Evolutionary conservation across 495 filamentous ascomycete species (phyloP).

Genomic region (Cetradonia linearis): DNA sequence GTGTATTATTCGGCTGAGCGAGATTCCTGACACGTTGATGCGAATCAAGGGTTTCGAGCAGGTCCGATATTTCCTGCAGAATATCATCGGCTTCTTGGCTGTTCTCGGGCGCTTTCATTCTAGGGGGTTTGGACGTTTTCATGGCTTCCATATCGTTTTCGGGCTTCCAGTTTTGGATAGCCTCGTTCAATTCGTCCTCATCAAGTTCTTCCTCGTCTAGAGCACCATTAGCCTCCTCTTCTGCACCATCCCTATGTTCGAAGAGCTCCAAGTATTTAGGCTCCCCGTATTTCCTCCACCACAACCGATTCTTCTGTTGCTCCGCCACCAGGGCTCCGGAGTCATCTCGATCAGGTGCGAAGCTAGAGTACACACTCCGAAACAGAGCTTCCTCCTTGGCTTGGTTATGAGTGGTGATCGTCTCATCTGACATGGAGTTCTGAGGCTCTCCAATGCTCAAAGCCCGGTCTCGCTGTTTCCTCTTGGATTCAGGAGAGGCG

Average conservation of each 20-base stretch:
- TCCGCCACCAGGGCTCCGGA: constrained; percentile 60
- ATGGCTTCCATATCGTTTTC: constrained; percentile 36
- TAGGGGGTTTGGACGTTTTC: constrained; percentile 33
- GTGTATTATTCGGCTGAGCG: constrained; percentile 39
- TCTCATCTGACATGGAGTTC: constrained; percentile 34
- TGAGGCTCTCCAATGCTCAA: constrained; percentile 56
- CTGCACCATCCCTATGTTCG: constrained; percentile 29
- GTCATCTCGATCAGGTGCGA: constrained; percentile 77
- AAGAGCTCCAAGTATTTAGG: constrained; percentile 46
- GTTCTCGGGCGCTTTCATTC: constrained; percentile 38
- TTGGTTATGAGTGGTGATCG: constrained; percentile 43
- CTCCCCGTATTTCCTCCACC: constrained; percentile 74
- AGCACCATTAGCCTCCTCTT: constrained; percentile 23
- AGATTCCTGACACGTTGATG: constrained; percentile 75
- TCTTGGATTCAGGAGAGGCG: constrained; percentile 47
- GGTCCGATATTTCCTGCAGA: constrained; percentile 66
- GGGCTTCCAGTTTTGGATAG: constrained; percentile 39
- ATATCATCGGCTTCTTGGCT: constrained; percentile 59
- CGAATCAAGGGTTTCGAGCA: constrained; percentile 76
- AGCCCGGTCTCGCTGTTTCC: constrained; percentile 60
- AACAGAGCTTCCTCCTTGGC: constrained; percentile 65
- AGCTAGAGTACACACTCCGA: constrained; percentile 75
- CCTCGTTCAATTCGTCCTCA: constrained; percentile 40
- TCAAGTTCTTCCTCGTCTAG: constrained; percentile 33
- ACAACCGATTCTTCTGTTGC: constrained; percentile 62